Percentiles rank a stretch among this genome's conserved stretches.
phyloP scores from a whole-genome alignment of 768 basidiomycete genomes.

The Lanmaoa rubissima region DNA sequence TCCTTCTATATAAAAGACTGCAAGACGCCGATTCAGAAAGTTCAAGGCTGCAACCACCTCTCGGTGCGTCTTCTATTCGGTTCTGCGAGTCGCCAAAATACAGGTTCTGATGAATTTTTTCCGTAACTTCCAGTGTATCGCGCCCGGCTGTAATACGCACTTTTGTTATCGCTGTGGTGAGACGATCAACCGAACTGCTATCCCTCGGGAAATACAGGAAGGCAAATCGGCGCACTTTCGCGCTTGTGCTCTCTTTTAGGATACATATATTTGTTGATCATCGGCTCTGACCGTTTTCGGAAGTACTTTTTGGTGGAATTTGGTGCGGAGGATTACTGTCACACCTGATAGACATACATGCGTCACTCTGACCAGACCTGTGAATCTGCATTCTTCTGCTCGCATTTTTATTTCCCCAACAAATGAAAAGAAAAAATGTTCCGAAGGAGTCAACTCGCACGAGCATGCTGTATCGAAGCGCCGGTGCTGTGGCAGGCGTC shows the following conservation, averaged over 20 bases:
- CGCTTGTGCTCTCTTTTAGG: slow-evolving; percentile 28
- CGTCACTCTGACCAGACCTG: background rate
- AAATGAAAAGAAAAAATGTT: too few species aligned
- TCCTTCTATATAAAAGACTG: slow-evolving; percentile 32
- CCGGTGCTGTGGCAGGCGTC: slow-evolving; percentile 4
- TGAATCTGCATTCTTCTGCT: background rate
- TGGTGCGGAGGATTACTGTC: background rate
- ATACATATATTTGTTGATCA: background rate
- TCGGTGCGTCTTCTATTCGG: slow-evolving; percentile 38
- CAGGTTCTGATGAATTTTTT: background rate
- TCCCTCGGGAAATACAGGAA: slow-evolving; percentile 30
- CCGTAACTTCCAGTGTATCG: slow-evolving; percentile 41
- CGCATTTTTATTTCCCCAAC: too few species aligned
- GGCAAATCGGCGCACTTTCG: slow-evolving; percentile 36
- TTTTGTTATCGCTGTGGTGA: slow-evolving; percentile 53
- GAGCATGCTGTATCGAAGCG: slow-evolving; percentile 1
- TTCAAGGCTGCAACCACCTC: slow-evolving; percentile 57
- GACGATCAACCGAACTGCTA: slow-evolving; percentile 41
- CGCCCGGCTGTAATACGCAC: slow-evolving; percentile 57
- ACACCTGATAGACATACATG: background rate
- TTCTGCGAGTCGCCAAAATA: too few species aligned
- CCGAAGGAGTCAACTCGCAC: background rate
- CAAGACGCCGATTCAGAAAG: slow-evolving; percentile 50
- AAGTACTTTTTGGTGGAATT: background rate
- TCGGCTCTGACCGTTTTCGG: too few species aligned